These are phyloP conservation scores for Colletotrichum eremochloae DNA, from an alignment of 2,329 filamentous ascomycete genomes.

Conservation along the genomic window DNA sequence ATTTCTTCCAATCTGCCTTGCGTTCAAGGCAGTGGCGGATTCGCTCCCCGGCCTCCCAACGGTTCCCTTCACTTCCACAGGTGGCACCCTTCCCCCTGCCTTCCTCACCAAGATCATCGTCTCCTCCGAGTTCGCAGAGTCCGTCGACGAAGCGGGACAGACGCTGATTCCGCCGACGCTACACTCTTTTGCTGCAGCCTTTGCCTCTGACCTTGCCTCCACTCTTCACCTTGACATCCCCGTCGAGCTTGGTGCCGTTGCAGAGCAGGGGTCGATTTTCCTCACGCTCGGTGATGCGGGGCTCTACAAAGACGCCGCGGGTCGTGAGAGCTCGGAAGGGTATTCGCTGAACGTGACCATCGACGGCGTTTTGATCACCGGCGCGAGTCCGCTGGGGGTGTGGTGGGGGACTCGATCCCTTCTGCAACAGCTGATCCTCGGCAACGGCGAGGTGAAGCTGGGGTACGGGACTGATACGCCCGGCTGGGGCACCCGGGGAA, in stretches of 20 bases:
- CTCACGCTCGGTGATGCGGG: slow-evolving; percentile 59
- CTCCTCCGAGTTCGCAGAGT: slow-evolving; percentile 55
- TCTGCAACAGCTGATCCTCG: slow-evolving; percentile 63
- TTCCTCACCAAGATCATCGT: slow-evolving; percentile 57
- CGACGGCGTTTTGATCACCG: slow-evolving; percentile 60
- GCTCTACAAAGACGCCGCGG: slow-evolving; percentile 59
- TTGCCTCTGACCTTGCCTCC: slow-evolving; percentile 53
- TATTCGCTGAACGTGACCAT: slow-evolving; percentile 59
- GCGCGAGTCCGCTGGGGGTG: slow-evolving; percentile 66
- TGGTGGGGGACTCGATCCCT: slow-evolving; percentile 71
- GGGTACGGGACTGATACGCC: slow-evolving; percentile 63
- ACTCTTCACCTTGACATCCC: slow-evolving; percentile 49
- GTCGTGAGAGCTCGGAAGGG: slow-evolving; percentile 61
- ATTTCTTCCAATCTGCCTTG: not conserved
- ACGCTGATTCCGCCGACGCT: slow-evolving; percentile 67
- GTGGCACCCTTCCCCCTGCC: slow-evolving; percentile 47
- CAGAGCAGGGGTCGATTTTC: slow-evolving; percentile 54
- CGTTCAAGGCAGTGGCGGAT: not conserved
- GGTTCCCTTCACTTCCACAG: slow-evolving; percentile 49
- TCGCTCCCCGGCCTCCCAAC: slow-evolving; percentile 51
- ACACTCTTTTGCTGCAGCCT: slow-evolving; percentile 60
- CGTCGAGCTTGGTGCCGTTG: slow-evolving; percentile 45
- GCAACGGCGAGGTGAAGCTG: slow-evolving; percentile 53
- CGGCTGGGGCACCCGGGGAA: slow-evolving; percentile 63
- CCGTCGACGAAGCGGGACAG: slow-evolving; percentile 59